A percentile compares a stretch with the other conserved stretches of the same genome.
phyloP scores from a whole-genome alignment of 768 basidiomycete species.

The Cystobasidium ongulense region DNA sequence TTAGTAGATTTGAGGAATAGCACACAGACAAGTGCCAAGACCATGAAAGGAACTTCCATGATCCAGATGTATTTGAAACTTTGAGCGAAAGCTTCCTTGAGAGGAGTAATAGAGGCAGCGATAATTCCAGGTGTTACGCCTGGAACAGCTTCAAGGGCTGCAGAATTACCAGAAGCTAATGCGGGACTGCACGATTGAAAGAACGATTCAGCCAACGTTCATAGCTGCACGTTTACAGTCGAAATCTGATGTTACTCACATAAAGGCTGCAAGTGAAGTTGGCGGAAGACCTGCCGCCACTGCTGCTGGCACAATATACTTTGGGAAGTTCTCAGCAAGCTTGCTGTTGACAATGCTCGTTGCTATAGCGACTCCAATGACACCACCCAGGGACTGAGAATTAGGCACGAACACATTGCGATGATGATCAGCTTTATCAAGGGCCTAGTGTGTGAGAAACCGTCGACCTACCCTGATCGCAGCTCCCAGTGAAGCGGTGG shows the following conservation, averaged over 20 bases:
- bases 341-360: background rate
- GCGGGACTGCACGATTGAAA: background rate
- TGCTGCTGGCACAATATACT: slow-evolving; percentile 1
- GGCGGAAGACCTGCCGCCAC: background rate
- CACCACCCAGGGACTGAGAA: background rate
- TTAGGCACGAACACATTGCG: background rate
- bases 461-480: background rate
- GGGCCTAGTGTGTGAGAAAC: too few species aligned
- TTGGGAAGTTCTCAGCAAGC: background rate
- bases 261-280: background rate
- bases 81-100: background rate
- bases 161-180: background rate
- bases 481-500: background rate
- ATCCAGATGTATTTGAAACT: slow-evolving; percentile 1
- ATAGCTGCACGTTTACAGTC: too few species aligned
- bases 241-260: too few species aligned
- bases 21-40: background rate
- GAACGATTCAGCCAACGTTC: too few species aligned
- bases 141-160: background rate
- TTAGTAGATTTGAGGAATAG: background rate
- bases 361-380: background rate
- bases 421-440: background rate
- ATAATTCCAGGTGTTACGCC: background rate
- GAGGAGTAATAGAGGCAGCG: background rate
- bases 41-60: background rate